A percentile compares a stretch with the other conserved stretches of the same genome.
phyloP scores from a whole-genome alignment of 2,329 filamentous ascomycete species.

The Chaetomium sp. region DNA sequence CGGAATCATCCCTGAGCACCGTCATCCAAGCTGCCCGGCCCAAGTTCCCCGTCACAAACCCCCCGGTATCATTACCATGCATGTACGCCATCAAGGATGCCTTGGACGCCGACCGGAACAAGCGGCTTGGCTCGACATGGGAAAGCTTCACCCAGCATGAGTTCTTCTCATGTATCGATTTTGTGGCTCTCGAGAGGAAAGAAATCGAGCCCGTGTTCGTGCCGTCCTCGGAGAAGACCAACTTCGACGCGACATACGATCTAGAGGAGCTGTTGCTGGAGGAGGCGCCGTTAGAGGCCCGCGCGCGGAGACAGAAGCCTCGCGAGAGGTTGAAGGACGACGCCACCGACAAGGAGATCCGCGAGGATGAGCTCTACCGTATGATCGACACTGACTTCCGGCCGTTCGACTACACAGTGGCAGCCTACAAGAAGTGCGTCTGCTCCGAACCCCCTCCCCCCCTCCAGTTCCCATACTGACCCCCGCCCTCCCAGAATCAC shows the following conservation, averaged over 20 bases:
- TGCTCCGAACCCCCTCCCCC: not conserved
- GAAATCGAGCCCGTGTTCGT: slow-evolving; percentile 88
- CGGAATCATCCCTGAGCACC: slow-evolving; percentile 75
- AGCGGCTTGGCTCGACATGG: slow-evolving; percentile 84
- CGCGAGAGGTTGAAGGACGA: slow-evolving; percentile 89
- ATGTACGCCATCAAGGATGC: slow-evolving; percentile 85
- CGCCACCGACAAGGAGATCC: slow-evolving; percentile 90
- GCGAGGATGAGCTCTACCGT: slow-evolving; percentile 89
- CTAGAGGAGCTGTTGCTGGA: slow-evolving; percentile 90
- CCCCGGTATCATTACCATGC: slow-evolving; percentile 84
- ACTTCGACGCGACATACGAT: slow-evolving; percentile 98
- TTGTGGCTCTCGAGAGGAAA: slow-evolving; percentile 80
- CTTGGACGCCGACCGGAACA: slow-evolving; percentile 76
- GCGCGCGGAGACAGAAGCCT: slow-evolving; percentile 90
- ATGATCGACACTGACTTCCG: slow-evolving; percentile 94
- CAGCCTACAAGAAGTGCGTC: slow-evolving; percentile 73
- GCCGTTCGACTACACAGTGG: slow-evolving; percentile 90
- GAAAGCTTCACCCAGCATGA: slow-evolving; percentile 83
- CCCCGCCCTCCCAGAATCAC: slow-evolving; percentile 32
- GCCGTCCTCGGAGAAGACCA: slow-evolving; percentile 95
- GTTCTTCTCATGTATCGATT: slow-evolving; percentile 87
- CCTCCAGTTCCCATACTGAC: not conserved
- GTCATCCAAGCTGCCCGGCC: slow-evolving; percentile 81
- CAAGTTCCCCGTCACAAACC: slow-evolving; percentile 88
- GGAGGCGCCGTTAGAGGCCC: slow-evolving; percentile 90